phyloP scores from a whole-genome alignment of 106 monocot genomes.

The Dendrobium nobile region DNA sequence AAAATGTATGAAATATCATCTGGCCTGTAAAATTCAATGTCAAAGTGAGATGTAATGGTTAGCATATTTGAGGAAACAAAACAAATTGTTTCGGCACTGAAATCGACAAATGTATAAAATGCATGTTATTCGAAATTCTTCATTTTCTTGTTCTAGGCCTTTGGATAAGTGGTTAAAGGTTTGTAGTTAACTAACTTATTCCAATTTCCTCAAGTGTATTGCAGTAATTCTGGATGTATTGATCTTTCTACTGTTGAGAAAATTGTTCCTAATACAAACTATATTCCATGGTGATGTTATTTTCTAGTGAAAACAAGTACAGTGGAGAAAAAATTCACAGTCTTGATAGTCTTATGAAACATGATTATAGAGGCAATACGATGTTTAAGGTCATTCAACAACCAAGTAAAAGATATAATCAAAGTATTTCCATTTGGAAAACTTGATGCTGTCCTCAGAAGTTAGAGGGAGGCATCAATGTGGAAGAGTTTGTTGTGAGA shows the following conservation, averaged over 20 bases:
- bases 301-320: background rate
- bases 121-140: background rate
- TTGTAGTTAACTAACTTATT: no score
- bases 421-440: background rate
- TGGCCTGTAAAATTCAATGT: conserved; percentile 53
- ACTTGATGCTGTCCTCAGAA: no score
- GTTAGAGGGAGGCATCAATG: no score
- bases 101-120: background rate
- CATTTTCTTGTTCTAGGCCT: background rate
- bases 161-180: background rate
- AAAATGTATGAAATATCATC: conserved; percentile 92
- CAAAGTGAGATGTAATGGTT: background rate
- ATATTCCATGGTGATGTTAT: background rate
- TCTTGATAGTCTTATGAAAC: background rate
- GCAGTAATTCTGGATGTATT: no score
- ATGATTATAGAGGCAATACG: background rate
- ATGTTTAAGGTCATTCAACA: background rate
- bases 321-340: background rate
- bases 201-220: no score
- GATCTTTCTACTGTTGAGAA: no score
- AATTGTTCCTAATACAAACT: background rate
- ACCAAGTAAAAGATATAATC: background rate
- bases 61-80: conserved; percentile 1
- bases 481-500: background rate
- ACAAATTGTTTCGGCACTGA: conserved; percentile 4